Percentiles rank a stretch among this genome's conserved stretches.
Conservation (phyloP, 441 rosid species). For the Erysimum pusillum region DNA sequence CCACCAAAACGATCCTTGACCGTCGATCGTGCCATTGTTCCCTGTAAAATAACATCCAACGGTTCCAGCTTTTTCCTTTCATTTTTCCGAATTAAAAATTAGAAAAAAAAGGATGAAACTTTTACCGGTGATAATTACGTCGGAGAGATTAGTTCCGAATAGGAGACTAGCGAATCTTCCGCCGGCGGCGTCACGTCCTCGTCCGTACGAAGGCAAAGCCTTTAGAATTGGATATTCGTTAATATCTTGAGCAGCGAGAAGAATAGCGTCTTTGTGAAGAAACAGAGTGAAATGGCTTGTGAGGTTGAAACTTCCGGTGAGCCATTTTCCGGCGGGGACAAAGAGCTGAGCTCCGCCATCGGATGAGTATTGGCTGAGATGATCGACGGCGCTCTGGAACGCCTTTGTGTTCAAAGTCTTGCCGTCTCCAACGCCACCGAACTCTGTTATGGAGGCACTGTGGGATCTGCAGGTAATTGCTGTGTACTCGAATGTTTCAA, state of each 20-base stretch:
- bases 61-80: constrained; percentile 11
- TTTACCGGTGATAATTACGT: constrained; percentile 70
- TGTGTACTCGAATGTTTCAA: constrained; percentile 60
- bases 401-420: constrained; percentile 68
- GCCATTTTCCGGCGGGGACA: constrained; percentile 74
- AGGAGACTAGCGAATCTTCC: constrained; percentile 76
- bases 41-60: constrained; percentile 52
- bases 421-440: constrained; percentile 77
- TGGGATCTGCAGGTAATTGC: constrained; percentile 72
- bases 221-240: constrained; percentile 62
- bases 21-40: constrained; percentile 71
- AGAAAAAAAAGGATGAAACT: not conserved
- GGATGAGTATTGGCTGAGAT: constrained; percentile 56
- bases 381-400: constrained; percentile 60
- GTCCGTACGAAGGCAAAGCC: constrained; percentile 75
- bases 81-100: not conserved
- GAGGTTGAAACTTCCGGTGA: constrained; percentile 74
- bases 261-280: constrained; percentile 69
- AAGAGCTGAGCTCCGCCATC: constrained; percentile 66
- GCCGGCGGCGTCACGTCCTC: constrained; percentile 76
- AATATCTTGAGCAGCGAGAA: constrained; percentile 73
- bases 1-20: constrained; percentile 85
- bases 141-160: constrained; percentile 75
- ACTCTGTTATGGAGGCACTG: constrained; percentile 70
- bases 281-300: constrained; percentile 74